Percentiles rank a stretch among this genome's conserved stretches.
These are phyloP conservation scores for Beauveria varroae DNA, from an alignment of 2,329 filamentous ascomycete genomes.

Conservation along the genomic window DNA sequence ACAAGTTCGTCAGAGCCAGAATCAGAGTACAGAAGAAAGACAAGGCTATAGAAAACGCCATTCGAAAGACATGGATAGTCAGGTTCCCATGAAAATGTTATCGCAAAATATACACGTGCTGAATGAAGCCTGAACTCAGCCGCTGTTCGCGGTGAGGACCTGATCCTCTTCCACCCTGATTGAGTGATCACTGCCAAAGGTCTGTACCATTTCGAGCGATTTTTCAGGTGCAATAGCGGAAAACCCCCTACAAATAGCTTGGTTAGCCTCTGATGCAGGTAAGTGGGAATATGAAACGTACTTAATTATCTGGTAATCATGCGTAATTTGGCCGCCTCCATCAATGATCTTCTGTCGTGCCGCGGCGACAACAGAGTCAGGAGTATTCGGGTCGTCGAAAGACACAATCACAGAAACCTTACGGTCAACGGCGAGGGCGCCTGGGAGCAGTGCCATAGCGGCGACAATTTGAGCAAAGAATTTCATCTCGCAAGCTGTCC, in stretches of 20 bases:
- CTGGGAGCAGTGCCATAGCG: slow-evolving; percentile 49
- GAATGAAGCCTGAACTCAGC: background rate
- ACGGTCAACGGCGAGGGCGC: slow-evolving; percentile 54
- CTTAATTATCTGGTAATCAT: slow-evolving; percentile 64
- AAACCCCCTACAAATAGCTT: slow-evolving; percentile 54
- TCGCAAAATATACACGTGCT: background rate
- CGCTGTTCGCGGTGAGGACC: slow-evolving; percentile 43
- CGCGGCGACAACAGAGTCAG: slow-evolving; percentile 57
- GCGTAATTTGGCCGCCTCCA: slow-evolving; percentile 70
- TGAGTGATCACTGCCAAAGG: slow-evolving; percentile 44
- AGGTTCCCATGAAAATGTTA: background rate
- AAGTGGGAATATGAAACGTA: slow-evolving; percentile 33
- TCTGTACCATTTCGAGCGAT: slow-evolving; percentile 59
- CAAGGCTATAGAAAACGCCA: background rate
- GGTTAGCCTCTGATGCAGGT: background rate
- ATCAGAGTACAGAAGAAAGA: background rate
- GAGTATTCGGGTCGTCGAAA: slow-evolving; percentile 59
- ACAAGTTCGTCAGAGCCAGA: background rate
- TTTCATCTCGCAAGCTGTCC: slow-evolving; percentile 50
- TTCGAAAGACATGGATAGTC: background rate
- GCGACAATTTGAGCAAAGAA: slow-evolving; percentile 45
- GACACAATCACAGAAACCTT: slow-evolving; percentile 72
- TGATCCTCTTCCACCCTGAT: slow-evolving; percentile 67
- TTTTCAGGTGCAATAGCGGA: slow-evolving; percentile 64
- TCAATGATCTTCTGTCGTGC: slow-evolving; percentile 65